Percentiles rank a stretch among this genome's conserved stretches.
Conservation (phyloP, 2,329 filamentous ascomycete genomes). For the Microsporum canis region DNA sequence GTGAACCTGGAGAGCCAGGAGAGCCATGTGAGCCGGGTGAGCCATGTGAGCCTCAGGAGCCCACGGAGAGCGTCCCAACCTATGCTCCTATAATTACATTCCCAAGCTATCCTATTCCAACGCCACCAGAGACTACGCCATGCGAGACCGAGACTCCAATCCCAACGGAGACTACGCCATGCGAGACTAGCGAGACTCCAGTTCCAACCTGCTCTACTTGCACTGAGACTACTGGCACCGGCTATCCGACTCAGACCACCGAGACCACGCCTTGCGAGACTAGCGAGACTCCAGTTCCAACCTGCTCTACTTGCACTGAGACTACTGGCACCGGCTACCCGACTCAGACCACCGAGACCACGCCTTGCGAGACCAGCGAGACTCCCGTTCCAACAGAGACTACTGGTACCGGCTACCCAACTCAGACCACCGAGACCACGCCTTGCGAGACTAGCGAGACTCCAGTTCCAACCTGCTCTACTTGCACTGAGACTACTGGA, state of each 20-base stretch:
- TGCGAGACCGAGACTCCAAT: not conserved
- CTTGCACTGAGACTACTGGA: not conserved
- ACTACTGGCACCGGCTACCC: not conserved
- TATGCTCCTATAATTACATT: too few species aligned
- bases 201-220: not conserved
- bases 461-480: not conserved
- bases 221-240: not conserved
- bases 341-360: not conserved
- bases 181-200: not conserved
- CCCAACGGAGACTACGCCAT: not conserved
- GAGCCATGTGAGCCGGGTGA: too few species aligned
- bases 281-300: not conserved
- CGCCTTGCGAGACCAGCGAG: not conserved
- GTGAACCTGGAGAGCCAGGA: too few species aligned
- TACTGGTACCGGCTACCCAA: not conserved
- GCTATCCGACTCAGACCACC: too few species aligned
- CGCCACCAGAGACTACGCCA: too few species aligned
- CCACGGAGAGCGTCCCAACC: too few species aligned
- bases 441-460: not conserved
- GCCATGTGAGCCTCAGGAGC: too few species aligned
- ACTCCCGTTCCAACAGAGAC: not conserved
- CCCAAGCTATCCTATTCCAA: too few species aligned
- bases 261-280: too few species aligned
- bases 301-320: too few species aligned
- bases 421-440: not conserved